Percentiles rank a stretch among this genome's conserved stretches.
phyloP scores from a whole-genome alignment of 495 filamentous ascomycete genomes.

The Penicillium coprophilum region DNA sequence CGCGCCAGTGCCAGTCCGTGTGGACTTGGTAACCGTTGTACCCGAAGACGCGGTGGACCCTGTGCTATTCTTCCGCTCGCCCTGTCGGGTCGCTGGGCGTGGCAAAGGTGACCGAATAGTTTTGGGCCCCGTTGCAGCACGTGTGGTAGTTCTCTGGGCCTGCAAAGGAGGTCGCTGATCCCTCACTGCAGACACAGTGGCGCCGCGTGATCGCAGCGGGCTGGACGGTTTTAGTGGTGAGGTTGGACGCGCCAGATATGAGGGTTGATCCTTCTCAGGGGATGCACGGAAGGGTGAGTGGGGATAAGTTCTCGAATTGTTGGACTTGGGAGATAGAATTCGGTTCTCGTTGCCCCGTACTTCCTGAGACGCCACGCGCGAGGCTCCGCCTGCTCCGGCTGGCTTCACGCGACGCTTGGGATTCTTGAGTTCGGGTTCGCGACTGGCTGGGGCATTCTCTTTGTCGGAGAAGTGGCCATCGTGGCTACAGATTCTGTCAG shows the following conservation, averaged over 20 bases:
- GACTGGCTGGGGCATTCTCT: slow-evolving; percentile 62
- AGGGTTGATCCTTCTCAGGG: slow-evolving; percentile 46
- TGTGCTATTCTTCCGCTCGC: slow-evolving; percentile 43
- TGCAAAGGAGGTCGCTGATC: slow-evolving; percentile 31
- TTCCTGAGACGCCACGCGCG: slow-evolving; percentile 53
- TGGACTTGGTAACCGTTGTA: slow-evolving; percentile 61
- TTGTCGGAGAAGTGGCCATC: slow-evolving; percentile 70
- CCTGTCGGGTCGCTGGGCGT: slow-evolving; percentile 44
- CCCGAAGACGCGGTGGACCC: slow-evolving; percentile 49
- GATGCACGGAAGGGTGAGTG: slow-evolving; percentile 55
- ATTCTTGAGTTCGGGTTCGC: slow-evolving; percentile 47
- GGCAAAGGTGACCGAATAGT: slow-evolving; percentile 36
- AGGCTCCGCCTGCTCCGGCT: slow-evolving; percentile 37
- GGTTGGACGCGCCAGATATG: slow-evolving; percentile 51
- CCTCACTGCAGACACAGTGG: slow-evolving; percentile 34
- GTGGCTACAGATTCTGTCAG: slow-evolving; percentile 46
- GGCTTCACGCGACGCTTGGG: slow-evolving; percentile 60
- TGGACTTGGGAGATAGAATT: slow-evolving; percentile 77
- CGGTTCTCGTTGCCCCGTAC: slow-evolving; percentile 48
- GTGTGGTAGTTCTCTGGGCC: slow-evolving; percentile 33
- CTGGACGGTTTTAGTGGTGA: slow-evolving; percentile 56
- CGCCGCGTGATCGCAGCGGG: slow-evolving; percentile 48
- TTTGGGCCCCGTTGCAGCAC: slow-evolving; percentile 34
- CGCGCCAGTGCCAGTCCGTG: slow-evolving; percentile 44
- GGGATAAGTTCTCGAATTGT: slow-evolving; percentile 69